Conservation (phyloP, 1,139 yeast species). For the Lipomyces yarrowii region DNA sequence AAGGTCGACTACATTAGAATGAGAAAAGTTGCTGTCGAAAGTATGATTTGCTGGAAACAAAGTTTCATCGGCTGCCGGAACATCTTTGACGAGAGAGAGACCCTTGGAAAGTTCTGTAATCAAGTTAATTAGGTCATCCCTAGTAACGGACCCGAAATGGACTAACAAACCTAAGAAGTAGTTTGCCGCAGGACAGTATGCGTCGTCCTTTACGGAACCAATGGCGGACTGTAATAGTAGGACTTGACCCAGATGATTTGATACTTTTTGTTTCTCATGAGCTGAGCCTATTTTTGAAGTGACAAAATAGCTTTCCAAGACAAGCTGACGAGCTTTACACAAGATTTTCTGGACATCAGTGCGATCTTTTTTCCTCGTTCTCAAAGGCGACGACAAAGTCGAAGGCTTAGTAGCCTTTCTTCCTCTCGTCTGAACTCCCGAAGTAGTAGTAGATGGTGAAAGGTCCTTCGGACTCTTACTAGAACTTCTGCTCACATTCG, state of each 20-base stretch:
- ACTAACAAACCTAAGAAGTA: conserved; percentile 18
- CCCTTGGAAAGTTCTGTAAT: conserved; percentile 22
- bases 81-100: conserved; percentile 19
- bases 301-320: conserved; percentile 15
- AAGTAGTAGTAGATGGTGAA: neutral
- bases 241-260: conserved; percentile 14
- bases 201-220: conserved; percentile 6
- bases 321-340: conserved; percentile 7
- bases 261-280: conserved; percentile 7
- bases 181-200: conserved; percentile 13
- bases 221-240: conserved; percentile 24
- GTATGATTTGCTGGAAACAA: conserved; percentile 15
- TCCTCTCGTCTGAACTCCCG: neutral
- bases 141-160: neutral
- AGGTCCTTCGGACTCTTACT: neutral
- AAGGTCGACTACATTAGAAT: conserved; percentile 37
- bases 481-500: conserved; percentile 39
- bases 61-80: conserved; percentile 6
- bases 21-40: conserved; percentile 4
- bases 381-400: neutral
- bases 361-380: neutral
- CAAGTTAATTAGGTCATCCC: neutral
- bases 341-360: conserved; percentile 8
- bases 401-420: neutral
- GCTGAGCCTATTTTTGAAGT: conserved; percentile 13